These are phyloP conservation scores for Pseudogymnoascus sp. DNA, from an alignment of 2,329 filamentous ascomycete genomes.

Conservation along the genomic window DNA sequence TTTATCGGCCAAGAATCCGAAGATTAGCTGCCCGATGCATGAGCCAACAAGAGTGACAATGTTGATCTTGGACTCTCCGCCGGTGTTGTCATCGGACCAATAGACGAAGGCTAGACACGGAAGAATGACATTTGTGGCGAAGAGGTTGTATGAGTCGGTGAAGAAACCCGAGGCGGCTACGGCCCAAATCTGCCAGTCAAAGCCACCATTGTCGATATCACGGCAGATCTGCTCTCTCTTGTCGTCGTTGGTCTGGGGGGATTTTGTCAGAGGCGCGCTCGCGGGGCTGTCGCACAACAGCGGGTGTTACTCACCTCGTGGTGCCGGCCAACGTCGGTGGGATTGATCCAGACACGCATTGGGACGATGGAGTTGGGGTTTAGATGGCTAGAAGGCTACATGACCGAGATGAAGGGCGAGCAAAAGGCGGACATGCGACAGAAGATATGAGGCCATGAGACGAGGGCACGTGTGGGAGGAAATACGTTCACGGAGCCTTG, in stretches of 20 bases:
- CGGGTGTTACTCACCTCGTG: neutral
- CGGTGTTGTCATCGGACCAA: slow-evolving; percentile 32
- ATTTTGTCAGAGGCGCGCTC: neutral
- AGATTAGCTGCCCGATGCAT: slow-evolving; percentile 37
- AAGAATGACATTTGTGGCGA: slow-evolving; percentile 41
- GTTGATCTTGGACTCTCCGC: slow-evolving; percentile 27
- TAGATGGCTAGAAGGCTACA: neutral
- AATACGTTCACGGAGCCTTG: neutral
- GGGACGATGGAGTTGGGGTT: neutral
- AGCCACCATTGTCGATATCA: neutral
- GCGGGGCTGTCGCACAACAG: neutral
- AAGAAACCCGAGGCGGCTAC: slow-evolving; percentile 42
- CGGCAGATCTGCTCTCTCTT: neutral
- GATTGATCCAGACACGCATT: neutral
- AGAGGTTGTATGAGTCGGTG: slow-evolving; percentile 36
- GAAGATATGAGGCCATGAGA: neutral
- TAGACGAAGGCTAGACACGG: slow-evolving; percentile 40
- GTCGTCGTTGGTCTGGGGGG: neutral
- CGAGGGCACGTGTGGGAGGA: neutral
- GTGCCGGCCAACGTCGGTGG: neutral
- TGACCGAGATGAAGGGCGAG: neutral
- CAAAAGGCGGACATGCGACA: neutral
- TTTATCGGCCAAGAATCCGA: slow-evolving; percentile 39
- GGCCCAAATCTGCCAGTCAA: slow-evolving; percentile 27
- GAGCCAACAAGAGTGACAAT: slow-evolving; percentile 38